Conservation (phyloP, 2,329 filamentous ascomycete genomes). For the Septoria petroselini region DNA sequence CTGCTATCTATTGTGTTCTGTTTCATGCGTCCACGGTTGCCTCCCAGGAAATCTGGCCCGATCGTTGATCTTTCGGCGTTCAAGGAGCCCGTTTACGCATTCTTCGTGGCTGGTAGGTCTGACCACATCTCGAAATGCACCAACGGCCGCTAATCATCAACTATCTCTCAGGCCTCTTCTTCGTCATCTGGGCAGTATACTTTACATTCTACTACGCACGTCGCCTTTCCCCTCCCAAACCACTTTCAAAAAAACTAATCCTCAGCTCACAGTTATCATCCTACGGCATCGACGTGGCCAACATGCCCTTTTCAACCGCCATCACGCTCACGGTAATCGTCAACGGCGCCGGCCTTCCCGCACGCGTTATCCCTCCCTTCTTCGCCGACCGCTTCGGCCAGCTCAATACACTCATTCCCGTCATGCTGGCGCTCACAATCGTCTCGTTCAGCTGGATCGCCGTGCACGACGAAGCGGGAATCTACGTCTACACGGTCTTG, state of each 20-base stretch:
- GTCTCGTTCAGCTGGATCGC: conserved; percentile 58
- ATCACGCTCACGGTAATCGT: conserved; percentile 56
- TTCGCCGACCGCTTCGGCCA: conserved; percentile 57
- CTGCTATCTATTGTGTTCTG: conserved; percentile 37
- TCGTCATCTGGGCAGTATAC: conserved; percentile 38
- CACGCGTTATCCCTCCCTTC: conserved; percentile 52
- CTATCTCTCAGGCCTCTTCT: conserved; percentile 35
- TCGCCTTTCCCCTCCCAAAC: no score
- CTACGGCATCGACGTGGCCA: conserved; percentile 37
- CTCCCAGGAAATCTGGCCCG: conserved; percentile 44
- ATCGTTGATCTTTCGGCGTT: conserved; percentile 45
- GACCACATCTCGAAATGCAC: no score
- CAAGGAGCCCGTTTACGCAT: conserved; percentile 41
- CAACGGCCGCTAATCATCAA: no score
- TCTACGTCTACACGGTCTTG: conserved; percentile 46
- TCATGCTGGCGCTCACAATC: conserved; percentile 45
- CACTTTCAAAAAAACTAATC: no score
- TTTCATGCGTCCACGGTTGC: conserved; percentile 43
- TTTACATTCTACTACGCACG: conserved; percentile 49
- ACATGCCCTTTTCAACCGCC: conserved; percentile 49
- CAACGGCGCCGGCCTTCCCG: conserved; percentile 57
- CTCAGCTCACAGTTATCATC: conserved; percentile 31
- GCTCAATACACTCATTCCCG: conserved; percentile 55
- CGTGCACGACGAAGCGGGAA: conserved; percentile 41
- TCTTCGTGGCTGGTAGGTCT: conserved; percentile 34